Conservation (phyloP, 2,329 filamentous ascomycete species). For the Alternaria burnsii region DNA sequence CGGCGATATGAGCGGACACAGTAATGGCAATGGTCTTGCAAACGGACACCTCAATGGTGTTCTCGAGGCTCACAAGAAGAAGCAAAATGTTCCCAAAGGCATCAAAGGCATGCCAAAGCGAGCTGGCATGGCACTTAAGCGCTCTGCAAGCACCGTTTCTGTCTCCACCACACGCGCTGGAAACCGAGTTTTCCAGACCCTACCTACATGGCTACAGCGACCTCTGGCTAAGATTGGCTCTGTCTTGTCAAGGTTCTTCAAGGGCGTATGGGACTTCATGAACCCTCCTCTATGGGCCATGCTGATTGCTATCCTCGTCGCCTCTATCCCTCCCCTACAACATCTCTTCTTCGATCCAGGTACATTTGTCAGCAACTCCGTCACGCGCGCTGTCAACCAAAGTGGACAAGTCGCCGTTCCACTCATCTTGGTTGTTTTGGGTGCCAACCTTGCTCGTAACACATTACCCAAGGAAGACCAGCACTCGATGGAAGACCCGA, state of each 20-base stretch:
- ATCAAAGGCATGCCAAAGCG: constrained; percentile 48
- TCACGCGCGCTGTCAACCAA: constrained; percentile 85
- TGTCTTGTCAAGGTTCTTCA: constrained; percentile 62
- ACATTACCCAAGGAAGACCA: constrained; percentile 75
- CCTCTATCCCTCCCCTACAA: constrained; percentile 84
- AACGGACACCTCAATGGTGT: constrained; percentile 50
- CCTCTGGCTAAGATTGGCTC: constrained; percentile 55
- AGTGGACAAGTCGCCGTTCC: constrained; percentile 92
- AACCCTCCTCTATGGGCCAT: constrained; percentile 98
- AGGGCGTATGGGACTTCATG: constrained; percentile 91
- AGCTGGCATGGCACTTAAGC: constrained; percentile 28
- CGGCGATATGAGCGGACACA: constrained; percentile 51
- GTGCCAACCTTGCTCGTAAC: constrained; percentile 92
- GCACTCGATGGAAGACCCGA: constrained; percentile 73
- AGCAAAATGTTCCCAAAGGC: constrained; percentile 41
- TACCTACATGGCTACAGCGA: constrained; percentile 64
- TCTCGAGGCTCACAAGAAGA: constrained; percentile 26
- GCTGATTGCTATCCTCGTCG: constrained; percentile 88
- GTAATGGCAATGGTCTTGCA: constrained; percentile 48
- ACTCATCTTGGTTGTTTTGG: constrained; percentile 92
- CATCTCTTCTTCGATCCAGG: constrained; percentile 86
- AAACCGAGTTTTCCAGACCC: constrained; percentile 54
- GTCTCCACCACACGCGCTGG: constrained; percentile 43
- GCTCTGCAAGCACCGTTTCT: constrained; percentile 33
- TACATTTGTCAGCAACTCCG: constrained; percentile 90